Percentiles rank a stretch among this genome's conserved stretches.
Evolutionary conservation across 345 rosid genomes (phyloP).

Genomic region (Orychophragmus violaceus): DNA sequence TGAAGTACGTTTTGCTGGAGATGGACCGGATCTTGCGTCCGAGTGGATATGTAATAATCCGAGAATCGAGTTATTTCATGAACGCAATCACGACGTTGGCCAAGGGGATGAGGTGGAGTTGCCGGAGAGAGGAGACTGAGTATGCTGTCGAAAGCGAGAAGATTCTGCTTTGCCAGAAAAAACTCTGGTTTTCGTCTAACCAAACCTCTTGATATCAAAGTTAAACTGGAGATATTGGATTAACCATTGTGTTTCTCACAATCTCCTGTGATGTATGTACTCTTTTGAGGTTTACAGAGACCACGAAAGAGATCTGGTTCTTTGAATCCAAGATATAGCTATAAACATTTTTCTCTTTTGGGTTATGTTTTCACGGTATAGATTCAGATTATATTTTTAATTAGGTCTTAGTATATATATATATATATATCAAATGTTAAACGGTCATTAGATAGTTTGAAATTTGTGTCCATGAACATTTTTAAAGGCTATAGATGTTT

Average conservation of each 20-base stretch:
- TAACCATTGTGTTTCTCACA: not conserved
- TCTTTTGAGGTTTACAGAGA: not conserved
- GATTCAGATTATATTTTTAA: not conserved
- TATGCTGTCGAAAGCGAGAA: constrained; percentile 64
- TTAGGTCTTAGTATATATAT: too few relatives aligned
- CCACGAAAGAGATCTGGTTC: not conserved
- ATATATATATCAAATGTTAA: too few relatives aligned
- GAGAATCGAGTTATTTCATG: constrained; percentile 74
- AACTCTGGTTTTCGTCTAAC: constrained; percentile 66
- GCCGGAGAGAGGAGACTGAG: constrained; percentile 67
- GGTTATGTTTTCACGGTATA: not conserved
- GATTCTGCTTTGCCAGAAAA: constrained; percentile 82
- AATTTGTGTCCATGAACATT: too few relatives aligned
- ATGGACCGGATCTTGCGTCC: constrained; percentile 93
- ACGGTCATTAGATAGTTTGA: too few relatives aligned
- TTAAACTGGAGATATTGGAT: not conserved
- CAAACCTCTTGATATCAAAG: constrained; percentile 25
- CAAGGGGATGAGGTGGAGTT: constrained; percentile 81
- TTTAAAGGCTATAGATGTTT: too few relatives aligned
- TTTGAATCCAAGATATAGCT: not conserved
- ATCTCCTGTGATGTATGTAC: not conserved
- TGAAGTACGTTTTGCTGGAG: constrained; percentile 75
- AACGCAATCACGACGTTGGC: constrained; percentile 61
- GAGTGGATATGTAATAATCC: constrained; percentile 58
- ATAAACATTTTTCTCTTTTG: not conserved